A percentile compares a stretch with the other conserved stretches of the same genome.
phyloP scores from a whole-genome alignment of 345 rosid species.

The Heritiera littoralis region DNA sequence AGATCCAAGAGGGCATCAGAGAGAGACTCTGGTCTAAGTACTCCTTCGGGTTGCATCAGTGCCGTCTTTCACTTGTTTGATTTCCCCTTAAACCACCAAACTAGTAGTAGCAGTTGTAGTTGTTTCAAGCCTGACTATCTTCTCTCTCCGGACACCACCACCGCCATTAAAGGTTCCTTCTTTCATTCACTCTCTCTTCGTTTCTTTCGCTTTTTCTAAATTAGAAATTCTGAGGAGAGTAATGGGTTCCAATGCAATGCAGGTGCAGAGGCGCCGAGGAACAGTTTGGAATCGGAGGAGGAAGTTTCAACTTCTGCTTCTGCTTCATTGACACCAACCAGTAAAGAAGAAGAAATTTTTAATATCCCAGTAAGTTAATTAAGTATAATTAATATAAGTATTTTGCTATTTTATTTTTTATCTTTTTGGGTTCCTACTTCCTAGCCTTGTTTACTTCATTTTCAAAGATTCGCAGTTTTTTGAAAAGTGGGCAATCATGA shows the following conservation, averaged over 20 bases:
- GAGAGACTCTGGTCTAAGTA: slow-evolving; percentile 1
- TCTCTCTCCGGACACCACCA: slow-evolving; percentile 21
- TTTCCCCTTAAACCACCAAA: slow-evolving; percentile 51
- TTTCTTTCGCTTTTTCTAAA: neutral
- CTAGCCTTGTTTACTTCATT: neutral
- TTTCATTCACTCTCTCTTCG: neutral
- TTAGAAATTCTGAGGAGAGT: slow-evolving; percentile 7
- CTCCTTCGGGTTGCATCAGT: slow-evolving; percentile 71
- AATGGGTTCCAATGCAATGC: slow-evolving; percentile 16
- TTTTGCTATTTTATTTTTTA: neutral
- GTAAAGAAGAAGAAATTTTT: slow-evolving; percentile 46
- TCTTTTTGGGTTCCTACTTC: slow-evolving; percentile 28
- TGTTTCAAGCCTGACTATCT: slow-evolving; percentile 44
- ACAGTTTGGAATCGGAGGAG: slow-evolving; percentile 79
- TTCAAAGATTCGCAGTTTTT: slow-evolving; percentile 21
- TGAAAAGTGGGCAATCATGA: slow-evolving; percentile 33
- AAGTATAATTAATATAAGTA: neutral
- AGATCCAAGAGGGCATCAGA: slow-evolving; percentile 36
- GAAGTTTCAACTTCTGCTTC: slow-evolving; percentile 26
- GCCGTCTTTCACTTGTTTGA: slow-evolving; percentile 76
- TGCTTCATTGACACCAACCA: slow-evolving; percentile 32
- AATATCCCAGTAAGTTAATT: slow-evolving; percentile 52
- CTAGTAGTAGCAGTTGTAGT: slow-evolving; percentile 13
- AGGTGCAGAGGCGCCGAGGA: slow-evolving; percentile 80
- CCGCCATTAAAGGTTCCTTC: slow-evolving; percentile 45